Percentiles rank a stretch among this genome's conserved stretches.
Evolutionary conservation across 441 rosid species (phyloP).

Genomic region (Bruguiera hainesii): DNA sequence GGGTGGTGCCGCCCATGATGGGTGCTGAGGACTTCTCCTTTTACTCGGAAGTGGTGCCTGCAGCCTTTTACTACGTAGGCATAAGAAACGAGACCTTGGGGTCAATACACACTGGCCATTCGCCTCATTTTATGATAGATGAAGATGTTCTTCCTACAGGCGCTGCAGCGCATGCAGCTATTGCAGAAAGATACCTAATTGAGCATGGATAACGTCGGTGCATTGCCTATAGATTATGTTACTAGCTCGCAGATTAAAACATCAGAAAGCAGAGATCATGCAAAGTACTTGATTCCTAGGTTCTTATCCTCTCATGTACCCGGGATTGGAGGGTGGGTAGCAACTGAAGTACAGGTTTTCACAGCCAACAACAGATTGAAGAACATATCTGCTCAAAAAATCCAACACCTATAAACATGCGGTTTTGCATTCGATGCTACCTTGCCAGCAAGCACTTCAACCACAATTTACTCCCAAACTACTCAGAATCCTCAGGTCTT

Average conservation of each 20-base stretch:
- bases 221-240: background rate
- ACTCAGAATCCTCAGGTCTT: too few species aligned
- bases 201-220: constrained; percentile 30
- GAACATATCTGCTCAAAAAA: too few species aligned
- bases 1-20: constrained; percentile 71
- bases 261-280: too few species aligned
- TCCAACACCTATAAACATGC: too few species aligned
- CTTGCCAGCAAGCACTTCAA: too few species aligned
- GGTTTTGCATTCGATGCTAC: too few species aligned
- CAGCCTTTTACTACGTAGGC: constrained; percentile 78
- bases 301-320: too few species aligned
- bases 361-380: too few species aligned
- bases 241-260: background rate
- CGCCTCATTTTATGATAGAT: constrained; percentile 80
- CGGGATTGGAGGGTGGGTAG: too few species aligned
- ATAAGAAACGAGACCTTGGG: constrained; percentile 73
- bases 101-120: constrained; percentile 63
- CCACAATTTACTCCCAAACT: too few species aligned
- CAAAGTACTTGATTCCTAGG: too few species aligned
- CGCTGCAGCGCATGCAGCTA: constrained; percentile 71
- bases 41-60: constrained; percentile 65
- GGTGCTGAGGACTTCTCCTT: constrained; percentile 96
- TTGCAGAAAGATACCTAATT: constrained; percentile 77
- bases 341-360: too few species aligned
- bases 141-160: constrained; percentile 85